Base-by-base conservation (phyloP, 192 early-diverging fungal genomes). In the Helicostylum pulchrum region DNA sequence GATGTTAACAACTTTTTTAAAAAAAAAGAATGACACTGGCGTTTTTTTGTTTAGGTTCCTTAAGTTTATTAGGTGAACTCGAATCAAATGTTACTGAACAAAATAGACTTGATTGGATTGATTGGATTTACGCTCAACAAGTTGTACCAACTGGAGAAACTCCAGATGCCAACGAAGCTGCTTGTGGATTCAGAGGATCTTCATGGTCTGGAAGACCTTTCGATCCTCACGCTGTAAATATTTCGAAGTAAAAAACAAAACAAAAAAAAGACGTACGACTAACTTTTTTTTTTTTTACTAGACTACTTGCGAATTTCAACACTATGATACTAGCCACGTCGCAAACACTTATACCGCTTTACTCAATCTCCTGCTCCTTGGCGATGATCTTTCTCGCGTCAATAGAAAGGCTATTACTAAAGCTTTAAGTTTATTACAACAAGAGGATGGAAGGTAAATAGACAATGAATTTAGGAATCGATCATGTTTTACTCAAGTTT, bases 41-140 rank as follows among this genome's bases (percentile, higher is more conserved):
- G 43, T 93, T 88, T 71, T 94, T 96, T 68, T 83, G 86, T 48
- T 66, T 99, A 8, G 82, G 82, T 21, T 92, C 90, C 7, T 74
- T 99, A 53, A 91, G 93, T 44, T 77, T 96, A 19, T 80, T 97
- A 23, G 87, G 85, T 17, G 76, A 68, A n/a, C 61, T 94, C 5
- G 86, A 91, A 10, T 70, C 71, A 7, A 55, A 56, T 5, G 36
- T 93, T 11, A 61, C 80, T 0, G 74, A 74, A 10, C 73, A 81
- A 53, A 71, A 92, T 58, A 83, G 84, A 56, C 42, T 69, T 15
- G 82, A 73, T 26, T 93, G 90, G 85, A 84, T 97, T 36, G 93
- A 98, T 30, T 99, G 97, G 97, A 87, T 99, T 43, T 99, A 98
- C 80, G 88, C 85, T 17, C 95, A 97, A 75, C 95, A 98, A 66